Base-by-base conservation (phyloP, 2,329 filamentous ascomycete genomes). In the Akanthomyces uredinophilus region DNA sequence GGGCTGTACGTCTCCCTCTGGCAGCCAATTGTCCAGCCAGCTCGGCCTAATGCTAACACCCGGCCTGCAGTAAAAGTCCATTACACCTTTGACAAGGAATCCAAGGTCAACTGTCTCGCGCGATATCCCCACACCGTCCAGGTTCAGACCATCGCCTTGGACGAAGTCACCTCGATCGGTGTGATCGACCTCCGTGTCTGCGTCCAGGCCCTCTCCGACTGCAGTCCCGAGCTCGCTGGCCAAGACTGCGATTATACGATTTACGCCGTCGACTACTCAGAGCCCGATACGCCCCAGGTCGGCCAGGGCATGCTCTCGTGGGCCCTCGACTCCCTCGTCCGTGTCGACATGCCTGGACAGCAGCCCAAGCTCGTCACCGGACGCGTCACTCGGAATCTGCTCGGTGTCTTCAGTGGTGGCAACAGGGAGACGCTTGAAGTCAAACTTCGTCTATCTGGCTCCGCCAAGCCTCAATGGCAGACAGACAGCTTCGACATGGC, bases 261-360 rank as follows among this genome's bases (percentile, higher is more conserved):
- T 62, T 99, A 99, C 76, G 92, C 94, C 35, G 91, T 92, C 78
- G 95, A 99, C 75, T 98, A 94, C 74, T 97, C 95, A 14, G 95
- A 99, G 76, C 90, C 91, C 66, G 93, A 97, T 71, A 91, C 88
- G 20, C 95, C 96, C 59, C 82, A 98, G 61, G 94, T 97, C 27
- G 95, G 95, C 24, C 94, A 99, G 75, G 95, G 96, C 59, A 91
- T 98, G 87, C 81, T 99, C 22, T 98, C 95, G 43, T 89, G 90
- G 84, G 86, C 88, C 24, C 81, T 98, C 51, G 85, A 71, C 70
- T 72, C 75, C 3, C 70, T 77, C 66, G 68, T 68, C 29, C 66
- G 67, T 39, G 50, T 43, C 55, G 69, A 75, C 29, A 65, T 67
- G 79, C 20, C 78, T 81, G 29, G 81, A 55, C 81, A 86, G 61